Percentiles rank a stretch among this genome's conserved stretches.
Evolutionary conservation across 306 rosid species (phyloP).

Genomic region (Dryas alaskensis): DNA sequence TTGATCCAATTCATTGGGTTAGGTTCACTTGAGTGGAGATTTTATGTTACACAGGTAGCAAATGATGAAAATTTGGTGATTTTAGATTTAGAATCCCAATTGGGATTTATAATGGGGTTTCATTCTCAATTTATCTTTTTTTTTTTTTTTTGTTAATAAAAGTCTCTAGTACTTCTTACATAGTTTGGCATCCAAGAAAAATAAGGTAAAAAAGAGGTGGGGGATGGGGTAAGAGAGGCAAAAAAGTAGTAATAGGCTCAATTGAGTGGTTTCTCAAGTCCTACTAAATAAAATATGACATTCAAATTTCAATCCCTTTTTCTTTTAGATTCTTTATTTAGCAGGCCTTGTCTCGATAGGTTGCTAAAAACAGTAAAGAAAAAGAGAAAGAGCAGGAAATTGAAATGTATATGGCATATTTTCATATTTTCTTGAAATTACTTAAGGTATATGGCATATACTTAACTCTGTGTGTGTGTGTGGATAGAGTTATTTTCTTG

Average conservation of each 20-base stretch:
- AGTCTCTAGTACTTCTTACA: neutral
- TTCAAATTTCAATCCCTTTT: neutral
- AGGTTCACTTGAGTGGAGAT: neutral
- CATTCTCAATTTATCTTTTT: neutral
- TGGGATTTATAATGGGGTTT: neutral
- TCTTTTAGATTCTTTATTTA: neutral
- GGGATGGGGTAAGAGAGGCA: no score
- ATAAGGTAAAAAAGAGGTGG: neutral
- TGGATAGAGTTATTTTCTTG: no score
- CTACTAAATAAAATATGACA: no score
- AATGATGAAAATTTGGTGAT: neutral
- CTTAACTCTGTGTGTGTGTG: no score
- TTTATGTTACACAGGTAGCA: neutral
- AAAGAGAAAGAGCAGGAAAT: neutral
- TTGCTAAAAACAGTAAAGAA: neutral
- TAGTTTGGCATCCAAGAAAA: slow-evolving; percentile 1
- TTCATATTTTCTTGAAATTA: no score
- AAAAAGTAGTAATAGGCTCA: no score
- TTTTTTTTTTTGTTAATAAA: neutral
- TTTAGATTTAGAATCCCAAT: neutral
- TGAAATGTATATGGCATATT: neutral
- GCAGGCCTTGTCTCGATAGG: neutral
- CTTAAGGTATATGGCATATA: no score
- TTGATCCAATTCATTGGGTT: neutral
- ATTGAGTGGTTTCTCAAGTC: no score